Conservation (phyloP, 2,329 filamentous ascomycete species). For the Alternaria arbusti region DNA sequence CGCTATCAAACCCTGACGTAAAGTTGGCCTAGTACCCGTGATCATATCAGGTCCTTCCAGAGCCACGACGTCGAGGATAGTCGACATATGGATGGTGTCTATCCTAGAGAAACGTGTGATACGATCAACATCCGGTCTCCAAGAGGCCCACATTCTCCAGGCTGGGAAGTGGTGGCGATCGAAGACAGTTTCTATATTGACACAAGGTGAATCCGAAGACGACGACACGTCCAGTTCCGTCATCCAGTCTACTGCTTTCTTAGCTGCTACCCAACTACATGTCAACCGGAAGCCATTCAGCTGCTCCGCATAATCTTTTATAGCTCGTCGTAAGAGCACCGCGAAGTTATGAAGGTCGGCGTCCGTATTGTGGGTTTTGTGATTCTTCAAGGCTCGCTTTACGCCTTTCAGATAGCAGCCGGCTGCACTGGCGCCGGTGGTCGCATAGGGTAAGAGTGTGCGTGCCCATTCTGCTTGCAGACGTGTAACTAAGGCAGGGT, state of each 20-base stretch:
- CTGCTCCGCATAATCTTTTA: conserved; percentile 27
- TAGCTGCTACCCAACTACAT: conserved; percentile 31
- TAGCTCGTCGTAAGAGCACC: conserved; percentile 24
- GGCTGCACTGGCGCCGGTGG: conserved; percentile 28
- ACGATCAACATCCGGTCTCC: conserved; percentile 32
- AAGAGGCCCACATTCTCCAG: conserved; percentile 41
- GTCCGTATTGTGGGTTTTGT: conserved; percentile 19
- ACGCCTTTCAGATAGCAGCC: conserved; percentile 34
- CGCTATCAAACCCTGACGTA: conserved; percentile 32
- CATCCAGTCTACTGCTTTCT: conserved; percentile 33
- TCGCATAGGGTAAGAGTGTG: conserved; percentile 31
- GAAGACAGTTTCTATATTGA: conserved; percentile 28
- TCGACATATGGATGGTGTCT: conserved; percentile 14
- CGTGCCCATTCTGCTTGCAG: conserved; percentile 38
- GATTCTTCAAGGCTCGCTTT: conserved; percentile 20
- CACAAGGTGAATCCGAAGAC: conserved; percentile 9
- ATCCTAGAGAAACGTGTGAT: conserved; percentile 20
- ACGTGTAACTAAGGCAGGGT: conserved; percentile 28
- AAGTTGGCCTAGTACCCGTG: conserved; percentile 16
- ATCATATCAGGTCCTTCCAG: conserved; percentile 43
- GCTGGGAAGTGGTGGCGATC: conserved; percentile 29
- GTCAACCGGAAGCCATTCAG: conserved; percentile 35
- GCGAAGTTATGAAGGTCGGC: conserved; percentile 30
- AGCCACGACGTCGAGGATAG: conserved; percentile 31
- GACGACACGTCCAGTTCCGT: conserved; percentile 14